phyloP scores from a whole-genome alignment of 805 yeast species.

The Kodamaea restingae region DNA sequence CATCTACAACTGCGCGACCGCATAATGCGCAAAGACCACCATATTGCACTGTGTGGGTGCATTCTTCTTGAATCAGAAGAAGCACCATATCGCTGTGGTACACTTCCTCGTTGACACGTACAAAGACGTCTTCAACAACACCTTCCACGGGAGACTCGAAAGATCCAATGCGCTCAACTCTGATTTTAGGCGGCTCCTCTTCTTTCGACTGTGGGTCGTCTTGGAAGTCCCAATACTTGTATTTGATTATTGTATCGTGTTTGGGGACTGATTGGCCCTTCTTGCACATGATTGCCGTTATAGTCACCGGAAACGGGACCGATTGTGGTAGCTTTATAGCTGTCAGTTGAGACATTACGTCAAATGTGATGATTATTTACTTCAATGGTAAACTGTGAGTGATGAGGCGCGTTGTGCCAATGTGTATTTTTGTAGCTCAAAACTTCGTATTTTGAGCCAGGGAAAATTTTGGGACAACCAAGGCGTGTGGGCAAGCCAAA shows the following conservation, averaged over 20 bases:
- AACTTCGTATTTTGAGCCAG: neutral
- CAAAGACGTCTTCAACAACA: conserved; percentile 44
- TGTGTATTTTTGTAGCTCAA: no score
- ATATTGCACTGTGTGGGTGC: conserved; percentile 88
- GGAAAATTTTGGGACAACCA: neutral
- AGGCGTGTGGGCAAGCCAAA: neutral
- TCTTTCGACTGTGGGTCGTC: conserved; percentile 49
- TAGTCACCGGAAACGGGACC: conserved; percentile 64
- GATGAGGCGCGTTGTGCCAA: no score
- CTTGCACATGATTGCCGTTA: conserved; percentile 45
- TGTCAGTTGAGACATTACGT: conserved; percentile 36
- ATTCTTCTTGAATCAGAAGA: conserved; percentile 67
- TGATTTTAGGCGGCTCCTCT: conserved; percentile 38
- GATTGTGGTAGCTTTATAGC: conserved; percentile 55
- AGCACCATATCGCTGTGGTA: conserved; percentile 44
- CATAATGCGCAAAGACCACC: conserved; percentile 94
- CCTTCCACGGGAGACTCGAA: conserved; percentile 87
- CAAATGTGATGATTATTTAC: no score
- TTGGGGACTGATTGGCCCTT: conserved; percentile 46
- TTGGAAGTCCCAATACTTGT: conserved; percentile 64
- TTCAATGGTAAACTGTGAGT: no score
- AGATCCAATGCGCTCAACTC: conserved; percentile 67
- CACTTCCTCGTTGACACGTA: conserved; percentile 59
- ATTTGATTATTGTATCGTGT: conserved; percentile 54
- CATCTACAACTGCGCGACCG: conserved; percentile 70